Evolutionary conservation across 2,329 filamentous ascomycete species (phyloP), one percentile per base, ranked within the genome.

Genomic region (Xylariaceae sp.): DNA sequence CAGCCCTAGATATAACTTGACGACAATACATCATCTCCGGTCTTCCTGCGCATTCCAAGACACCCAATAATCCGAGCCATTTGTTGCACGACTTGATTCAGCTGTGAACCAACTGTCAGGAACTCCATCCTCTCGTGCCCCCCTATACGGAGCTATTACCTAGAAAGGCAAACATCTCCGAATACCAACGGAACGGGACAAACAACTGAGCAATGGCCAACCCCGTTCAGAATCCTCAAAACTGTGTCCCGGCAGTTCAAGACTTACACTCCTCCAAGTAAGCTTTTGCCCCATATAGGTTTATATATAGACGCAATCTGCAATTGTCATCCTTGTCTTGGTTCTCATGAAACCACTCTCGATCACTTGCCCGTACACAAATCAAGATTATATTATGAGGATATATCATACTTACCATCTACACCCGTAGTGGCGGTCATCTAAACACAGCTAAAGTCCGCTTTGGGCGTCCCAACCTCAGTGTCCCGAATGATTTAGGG

Each of bases 221-320:
- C 48, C 54, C 52, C 29, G 39, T 45, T 26, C 56, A 46, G 19
- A 48, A 35, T 34, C 19, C 51, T 35, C 60, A 61, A 52, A 53
- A 55, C 35, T 54, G 61, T 48, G 62, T 54, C 47, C 65, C 65
- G 19, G 48, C 59, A 48, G 60, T 60, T n/a, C 62, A 66, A 26
- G 63, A 65, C 55, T 40, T 66, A 19, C 61, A 61, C 49, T 50
- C 65, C 49, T 50, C 65, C 11, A 63, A 64, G 65, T 67, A 54
- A 59, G 64, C 56, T 9, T 47, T 40, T 52, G 57, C 59, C 12
- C 35, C 5, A 34, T 34, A 6, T 46, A 40, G 9, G 11, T 54
- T 35, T 3, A 37, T 37, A 37, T 3, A 37, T 37, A 37, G 19
- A 19, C 19, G 19, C 12, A 37, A 7, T 37, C 8, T 11, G 12